These are phyloP conservation scores for Komagataea norvegica DNA, from an alignment of 1,139 yeast species.

Conservation along the genomic window DNA sequence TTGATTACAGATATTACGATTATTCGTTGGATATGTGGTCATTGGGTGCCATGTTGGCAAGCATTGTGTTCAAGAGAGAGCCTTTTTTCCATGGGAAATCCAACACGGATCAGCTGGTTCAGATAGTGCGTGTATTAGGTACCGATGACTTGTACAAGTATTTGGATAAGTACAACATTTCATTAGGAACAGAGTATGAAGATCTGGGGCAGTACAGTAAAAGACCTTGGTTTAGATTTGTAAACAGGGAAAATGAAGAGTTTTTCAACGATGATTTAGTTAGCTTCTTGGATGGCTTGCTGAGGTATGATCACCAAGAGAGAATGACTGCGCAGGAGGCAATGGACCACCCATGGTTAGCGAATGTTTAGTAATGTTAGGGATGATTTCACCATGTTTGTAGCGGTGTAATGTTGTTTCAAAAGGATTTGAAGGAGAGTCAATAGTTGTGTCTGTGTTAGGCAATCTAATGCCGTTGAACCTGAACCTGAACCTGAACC, in stretches of 20 bases:
- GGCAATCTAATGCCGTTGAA: not conserved
- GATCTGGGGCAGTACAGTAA: conserved; percentile 61
- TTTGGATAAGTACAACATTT: conserved; percentile 55
- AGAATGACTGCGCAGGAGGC: conserved; percentile 76
- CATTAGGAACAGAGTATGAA: conserved; percentile 62
- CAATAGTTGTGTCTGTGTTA: not conserved
- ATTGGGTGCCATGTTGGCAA: conserved; percentile 76
- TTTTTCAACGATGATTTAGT: conserved; percentile 57
- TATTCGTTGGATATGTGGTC: conserved; percentile 80
- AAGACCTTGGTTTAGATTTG: conserved; percentile 64
- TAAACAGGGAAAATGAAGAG: conserved; percentile 47
- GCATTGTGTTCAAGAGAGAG: conserved; percentile 69
- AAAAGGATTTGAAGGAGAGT: not conserved
- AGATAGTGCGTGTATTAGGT: conserved; percentile 72
- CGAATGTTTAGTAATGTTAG: conserved; percentile 2
- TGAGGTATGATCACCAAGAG: conserved; percentile 69
- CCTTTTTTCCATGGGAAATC: conserved; percentile 79
- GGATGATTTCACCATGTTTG: too few species aligned
- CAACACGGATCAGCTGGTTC: conserved; percentile 74
- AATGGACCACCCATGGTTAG: conserved; percentile 52
- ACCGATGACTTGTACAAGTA: conserved; percentile 62
- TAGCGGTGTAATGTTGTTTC: too few species aligned
- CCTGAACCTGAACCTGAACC: too few species aligned
- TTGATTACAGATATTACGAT: conserved; percentile 71
- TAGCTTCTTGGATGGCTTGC: conserved; percentile 60